Base-by-base conservation (phyloP, 495 filamentous ascomycete species). In the Barbatosphaeria neglecta region DNA sequence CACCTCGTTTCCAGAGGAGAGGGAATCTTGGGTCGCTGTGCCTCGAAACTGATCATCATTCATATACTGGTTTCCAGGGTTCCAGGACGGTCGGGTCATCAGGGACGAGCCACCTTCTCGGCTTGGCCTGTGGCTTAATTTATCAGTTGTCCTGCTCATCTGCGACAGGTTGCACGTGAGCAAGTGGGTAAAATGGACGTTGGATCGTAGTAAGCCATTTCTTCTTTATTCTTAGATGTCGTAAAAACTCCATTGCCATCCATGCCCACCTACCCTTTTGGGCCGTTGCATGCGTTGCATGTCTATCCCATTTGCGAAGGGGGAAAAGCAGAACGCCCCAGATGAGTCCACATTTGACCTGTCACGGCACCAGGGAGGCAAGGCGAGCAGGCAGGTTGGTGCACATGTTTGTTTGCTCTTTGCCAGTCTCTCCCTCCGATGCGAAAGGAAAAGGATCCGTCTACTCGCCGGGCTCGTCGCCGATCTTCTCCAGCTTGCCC, bases 401-500 rank as follows among this genome's bases (percentile, higher is more conserved):
- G n/a, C n/a, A n/a, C n/a, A n/a, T n/a, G n/a, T n/a, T n/a, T n/a
- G n/a, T n/a, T n/a, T n/a, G n/a, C n/a, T n/a, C 27, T 31, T n/a
- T 44, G 40, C 40, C 18, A n/a, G 11, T 44, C n/a, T 23, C 10
- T 11, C 6, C 20, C 27, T 20, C 41, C 20, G 22, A 10, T 4
- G 9, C 22, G 22, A 16, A 4, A 22, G 9, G 13, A 20, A 7
- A 18, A 35, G 23, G 31, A 10, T 10, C 24, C 45, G 17, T 48
- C 57, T 73, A 79, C 67, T 84, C 77, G 51, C 75, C 80, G 18
- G 69, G 63, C 61, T 87, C 82, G 57, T 94, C 85, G 10, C 83
- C 87, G 58, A 95, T 80, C 77, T 97, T 97, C 77, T 95, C 87
- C 53, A 98, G 67, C 74, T 95, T 95, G 43, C 89, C 92, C 77